Conservation (phyloP, 768 basidiomycete genomes). For the Lanmaoa rubissima region DNA sequence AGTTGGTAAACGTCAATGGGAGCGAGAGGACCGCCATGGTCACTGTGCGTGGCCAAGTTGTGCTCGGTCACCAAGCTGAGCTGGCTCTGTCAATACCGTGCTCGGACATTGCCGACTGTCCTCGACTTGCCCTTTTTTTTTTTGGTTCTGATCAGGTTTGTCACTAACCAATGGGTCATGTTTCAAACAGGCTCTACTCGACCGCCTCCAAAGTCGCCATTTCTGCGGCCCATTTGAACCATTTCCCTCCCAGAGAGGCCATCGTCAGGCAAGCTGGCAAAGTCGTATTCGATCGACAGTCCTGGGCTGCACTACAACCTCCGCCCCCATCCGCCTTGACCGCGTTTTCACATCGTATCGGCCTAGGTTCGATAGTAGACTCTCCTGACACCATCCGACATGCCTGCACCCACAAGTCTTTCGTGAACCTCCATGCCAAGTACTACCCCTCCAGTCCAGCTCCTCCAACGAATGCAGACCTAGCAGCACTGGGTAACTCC, state of each 20-base stretch:
- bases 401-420: constrained; percentile 79
- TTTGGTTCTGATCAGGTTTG: constrained; percentile 3
- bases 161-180: constrained; percentile 54
- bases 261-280: constrained; percentile 35
- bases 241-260: constrained; percentile 63
- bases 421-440: constrained; percentile 51
- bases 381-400: constrained; percentile 59
- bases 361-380: constrained; percentile 56
- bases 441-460: constrained; percentile 53
- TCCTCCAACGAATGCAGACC: constrained; percentile 70
- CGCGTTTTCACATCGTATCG: constrained; percentile 76
- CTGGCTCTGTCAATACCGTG: not conserved
- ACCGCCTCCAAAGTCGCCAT: constrained; percentile 50
- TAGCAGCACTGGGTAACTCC: constrained; percentile 78
- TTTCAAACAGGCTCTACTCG: constrained; percentile 50
- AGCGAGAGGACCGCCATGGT: constrained; percentile 85
- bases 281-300: constrained; percentile 57
- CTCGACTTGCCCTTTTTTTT: constrained; percentile 32
- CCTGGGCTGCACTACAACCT: constrained; percentile 71
- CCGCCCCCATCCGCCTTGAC: constrained; percentile 68
- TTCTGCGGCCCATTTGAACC: constrained; percentile 50
- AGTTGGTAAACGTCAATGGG: constrained; percentile 86
- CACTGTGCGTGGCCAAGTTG: constrained; percentile 11
- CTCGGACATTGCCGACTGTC: constrained; percentile 32
- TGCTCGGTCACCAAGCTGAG: not conserved